Evolutionary conservation across 768 basidiomycete species (phyloP).

Genomic region (Termitomyces sp.): DNA sequence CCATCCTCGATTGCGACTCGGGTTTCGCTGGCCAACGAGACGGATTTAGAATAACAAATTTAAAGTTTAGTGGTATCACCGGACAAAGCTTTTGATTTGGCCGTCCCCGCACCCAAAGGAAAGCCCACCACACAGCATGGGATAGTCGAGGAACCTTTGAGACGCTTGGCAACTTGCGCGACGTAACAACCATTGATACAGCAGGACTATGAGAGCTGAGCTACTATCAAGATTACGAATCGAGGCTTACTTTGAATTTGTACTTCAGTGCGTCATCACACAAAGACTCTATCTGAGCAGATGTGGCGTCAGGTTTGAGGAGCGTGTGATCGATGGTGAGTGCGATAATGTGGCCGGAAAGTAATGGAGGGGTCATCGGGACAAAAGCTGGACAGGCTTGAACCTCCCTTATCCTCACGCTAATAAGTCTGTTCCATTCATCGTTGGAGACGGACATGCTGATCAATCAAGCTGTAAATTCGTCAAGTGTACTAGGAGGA

Average conservation of each 20-base stretch:
- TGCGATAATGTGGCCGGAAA: conserved; percentile 19
- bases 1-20: conserved; percentile 39
- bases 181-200: conserved; percentile 46
- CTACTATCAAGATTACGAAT: not conserved
- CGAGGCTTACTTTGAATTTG: conserved; percentile 39
- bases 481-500: too few relatives aligned
- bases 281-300: conserved; percentile 37
- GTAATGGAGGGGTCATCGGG: not conserved
- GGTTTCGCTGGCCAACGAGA: conserved; percentile 31
- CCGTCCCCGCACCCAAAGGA: conserved; percentile 41
- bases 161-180: conserved; percentile 31
- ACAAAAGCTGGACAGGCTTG: conserved; percentile 15
- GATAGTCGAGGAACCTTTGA: conserved; percentile 30
- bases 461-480: not conserved
- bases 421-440: conserved; percentile 27
- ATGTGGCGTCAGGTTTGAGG: conserved; percentile 43
- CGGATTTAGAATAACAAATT: not conserved
- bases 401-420: conserved; percentile 23
- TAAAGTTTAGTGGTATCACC: conserved; percentile 7
- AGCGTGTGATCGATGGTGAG: conserved; percentile 43
- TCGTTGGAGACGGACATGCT: conserved; percentile 22
- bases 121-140: conserved; percentile 48
- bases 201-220: conserved; percentile 32
- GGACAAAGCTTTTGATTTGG: conserved; percentile 40
- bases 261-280: conserved; percentile 43